A percentile compares a stretch with the other conserved stretches of the same genome.
Evolutionary conservation across 192 early-diverging fungal species (phyloP).

Genomic region (Lobosporangium transversale): DNA sequence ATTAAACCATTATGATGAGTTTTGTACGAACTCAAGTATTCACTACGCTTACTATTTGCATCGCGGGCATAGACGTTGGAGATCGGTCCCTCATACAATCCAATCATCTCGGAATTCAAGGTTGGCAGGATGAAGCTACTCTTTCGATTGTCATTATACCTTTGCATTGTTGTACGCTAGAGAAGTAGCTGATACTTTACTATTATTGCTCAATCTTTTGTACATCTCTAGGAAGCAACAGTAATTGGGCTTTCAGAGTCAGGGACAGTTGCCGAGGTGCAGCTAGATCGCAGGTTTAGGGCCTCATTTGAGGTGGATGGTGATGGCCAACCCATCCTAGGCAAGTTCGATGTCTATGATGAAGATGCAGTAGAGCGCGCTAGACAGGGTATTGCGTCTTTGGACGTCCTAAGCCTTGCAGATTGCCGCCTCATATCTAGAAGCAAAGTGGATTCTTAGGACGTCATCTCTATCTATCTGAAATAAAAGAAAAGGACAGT

Average conservation of each 20-base stretch:
- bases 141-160: not conserved
- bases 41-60: not conserved
- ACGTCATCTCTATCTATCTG: not conserved
- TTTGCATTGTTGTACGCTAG: no score
- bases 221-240: constrained; percentile 17
- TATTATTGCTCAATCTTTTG: not conserved
- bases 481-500: not conserved
- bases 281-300: constrained; percentile 31
- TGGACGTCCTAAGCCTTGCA: constrained; percentile 28
- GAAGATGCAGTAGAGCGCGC: constrained; percentile 20
- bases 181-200: not conserved
- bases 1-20: no score
- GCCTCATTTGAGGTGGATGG: constrained; percentile 9
- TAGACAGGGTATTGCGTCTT: constrained; percentile 7
- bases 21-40: no score
- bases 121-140: not conserved
- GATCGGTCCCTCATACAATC: constrained; percentile 23
- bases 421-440: constrained; percentile 23
- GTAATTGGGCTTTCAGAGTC: constrained; percentile 12
- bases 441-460: not conserved
- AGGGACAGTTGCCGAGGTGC: constrained; percentile 16
- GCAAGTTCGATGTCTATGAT: constrained; percentile 48
- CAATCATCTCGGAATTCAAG: constrained; percentile 48
- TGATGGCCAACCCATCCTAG: constrained; percentile 24
- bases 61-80: constrained; percentile 53